Evolutionary conservation across 2,329 filamentous ascomycete genomes (phyloP).

Genomic region (Paraphaeosphaeria sporulosa): DNA sequence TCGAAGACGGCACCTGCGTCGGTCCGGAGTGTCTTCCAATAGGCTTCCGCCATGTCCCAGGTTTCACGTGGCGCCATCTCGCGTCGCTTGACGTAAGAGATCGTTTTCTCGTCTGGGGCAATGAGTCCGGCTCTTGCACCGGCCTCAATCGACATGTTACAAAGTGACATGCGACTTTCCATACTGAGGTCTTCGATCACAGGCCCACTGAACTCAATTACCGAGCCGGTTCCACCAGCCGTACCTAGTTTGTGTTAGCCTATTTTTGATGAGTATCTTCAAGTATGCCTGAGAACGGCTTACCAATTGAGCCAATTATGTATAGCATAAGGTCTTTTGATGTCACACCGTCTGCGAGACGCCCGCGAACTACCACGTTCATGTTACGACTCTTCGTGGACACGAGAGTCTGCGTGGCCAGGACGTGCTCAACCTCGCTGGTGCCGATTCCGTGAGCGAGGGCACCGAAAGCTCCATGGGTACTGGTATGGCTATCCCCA

Average conservation of each 20-base stretch:
- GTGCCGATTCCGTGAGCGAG: slow-evolving; percentile 98
- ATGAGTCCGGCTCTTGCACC: slow-evolving; percentile 97
- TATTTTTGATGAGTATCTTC: not conserved
- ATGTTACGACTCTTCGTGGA: slow-evolving; percentile 98
- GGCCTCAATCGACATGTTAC: slow-evolving; percentile 98
- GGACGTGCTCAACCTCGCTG: slow-evolving; percentile 96
- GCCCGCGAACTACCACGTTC: slow-evolving; percentile 93
- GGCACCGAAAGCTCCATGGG: slow-evolving; percentile 93
- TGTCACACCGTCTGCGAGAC: slow-evolving; percentile 87
- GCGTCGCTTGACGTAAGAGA: slow-evolving; percentile 91
- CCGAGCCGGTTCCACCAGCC: slow-evolving; percentile 89
- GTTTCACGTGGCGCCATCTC: slow-evolving; percentile 88
- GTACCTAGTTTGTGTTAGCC: slow-evolving; percentile 56
- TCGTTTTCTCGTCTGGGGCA: slow-evolving; percentile 91
- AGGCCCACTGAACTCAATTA: slow-evolving; percentile 97
- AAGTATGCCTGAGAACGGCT: not conserved
- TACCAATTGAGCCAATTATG: slow-evolving; percentile 87
- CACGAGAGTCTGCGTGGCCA: slow-evolving; percentile 94
- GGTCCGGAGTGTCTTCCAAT: slow-evolving; percentile 87
- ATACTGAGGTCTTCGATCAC: slow-evolving; percentile 89
- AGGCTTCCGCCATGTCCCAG: slow-evolving; percentile 86
- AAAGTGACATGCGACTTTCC: slow-evolving; percentile 98
- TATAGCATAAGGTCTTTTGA: slow-evolving; percentile 96
- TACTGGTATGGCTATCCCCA: slow-evolving; percentile 97
- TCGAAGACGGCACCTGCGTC: slow-evolving; percentile 92